phyloP scores from a whole-genome alignment of 345 rosid species.

The Salix udensis region DNA sequence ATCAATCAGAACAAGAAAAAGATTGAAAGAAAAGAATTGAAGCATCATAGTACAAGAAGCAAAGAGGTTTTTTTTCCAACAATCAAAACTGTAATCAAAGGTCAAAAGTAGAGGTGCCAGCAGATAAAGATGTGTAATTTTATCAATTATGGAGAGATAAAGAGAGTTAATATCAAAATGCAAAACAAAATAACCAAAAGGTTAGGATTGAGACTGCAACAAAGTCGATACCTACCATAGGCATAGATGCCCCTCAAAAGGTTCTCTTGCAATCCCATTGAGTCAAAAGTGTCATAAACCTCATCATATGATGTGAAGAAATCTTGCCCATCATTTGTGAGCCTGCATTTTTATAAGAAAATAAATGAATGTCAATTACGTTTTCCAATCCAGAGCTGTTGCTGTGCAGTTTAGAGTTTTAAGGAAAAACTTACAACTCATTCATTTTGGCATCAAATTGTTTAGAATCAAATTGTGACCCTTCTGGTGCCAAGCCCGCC shows the following conservation, averaged over 20 bases:
- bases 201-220: background rate
- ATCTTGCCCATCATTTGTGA: slow-evolving; percentile 50
- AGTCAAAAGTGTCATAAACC: slow-evolving; percentile 73
- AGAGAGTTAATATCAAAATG: background rate
- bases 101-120: background rate
- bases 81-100: background rate
- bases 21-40: background rate
- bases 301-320: slow-evolving; percentile 81
- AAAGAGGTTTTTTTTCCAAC: background rate
- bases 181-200: background rate
- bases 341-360: slow-evolving; percentile 32
- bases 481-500: slow-evolving; percentile 73
- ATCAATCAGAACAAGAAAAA: background rate
- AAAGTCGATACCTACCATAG: slow-evolving; percentile 49
- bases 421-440: slow-evolving; percentile 57
- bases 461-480: slow-evolving; percentile 68
- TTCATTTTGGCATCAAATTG: slow-evolving; percentile 70
- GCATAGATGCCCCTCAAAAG: slow-evolving; percentile 92
- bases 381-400: background rate
- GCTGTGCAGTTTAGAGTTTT: background rate
- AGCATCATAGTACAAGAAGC: background rate
- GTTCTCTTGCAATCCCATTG: slow-evolving; percentile 76
- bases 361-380: background rate
- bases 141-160: too few species aligned
- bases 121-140: background rate